Evolutionary conservation across 345 rosid species (phyloP).

Genomic region (Angophora floribunda): DNA sequence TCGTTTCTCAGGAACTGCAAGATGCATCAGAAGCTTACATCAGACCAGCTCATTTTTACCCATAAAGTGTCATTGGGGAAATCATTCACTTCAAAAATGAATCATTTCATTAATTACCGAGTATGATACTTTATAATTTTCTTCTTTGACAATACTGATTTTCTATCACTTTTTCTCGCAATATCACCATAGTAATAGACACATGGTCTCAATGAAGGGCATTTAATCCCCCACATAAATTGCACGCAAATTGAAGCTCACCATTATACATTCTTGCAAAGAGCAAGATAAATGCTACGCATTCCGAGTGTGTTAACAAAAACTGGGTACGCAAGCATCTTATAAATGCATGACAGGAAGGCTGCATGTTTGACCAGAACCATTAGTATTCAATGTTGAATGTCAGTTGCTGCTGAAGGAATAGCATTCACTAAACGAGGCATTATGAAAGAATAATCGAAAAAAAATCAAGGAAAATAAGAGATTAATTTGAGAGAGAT

Average conservation of each 20-base stretch:
- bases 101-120: not conserved
- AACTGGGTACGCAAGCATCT: not conserved
- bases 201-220: not conserved
- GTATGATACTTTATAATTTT: not conserved
- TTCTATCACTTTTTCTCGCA: not conserved
- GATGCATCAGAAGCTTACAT: not conserved
- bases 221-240: not conserved
- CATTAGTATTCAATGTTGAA: not conserved
- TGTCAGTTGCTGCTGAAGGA: not conserved
- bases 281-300: not conserved
- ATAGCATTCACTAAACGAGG: not conserved
- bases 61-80: not conserved
- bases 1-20: not conserved
- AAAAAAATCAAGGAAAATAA: not conserved
- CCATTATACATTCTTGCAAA: not conserved
- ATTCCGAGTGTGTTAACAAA: not conserved
- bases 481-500: not conserved
- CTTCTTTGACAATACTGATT: not conserved
- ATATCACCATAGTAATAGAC: not conserved
- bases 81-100: not conserved
- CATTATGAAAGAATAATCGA: not conserved
- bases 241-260: not conserved
- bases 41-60: not conserved
- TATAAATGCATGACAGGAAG: not conserved
- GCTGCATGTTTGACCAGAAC: not conserved